Evolutionary conservation across 2,329 filamentous ascomycete genomes (phyloP).

Genomic region (Talaromyces sp.): DNA sequence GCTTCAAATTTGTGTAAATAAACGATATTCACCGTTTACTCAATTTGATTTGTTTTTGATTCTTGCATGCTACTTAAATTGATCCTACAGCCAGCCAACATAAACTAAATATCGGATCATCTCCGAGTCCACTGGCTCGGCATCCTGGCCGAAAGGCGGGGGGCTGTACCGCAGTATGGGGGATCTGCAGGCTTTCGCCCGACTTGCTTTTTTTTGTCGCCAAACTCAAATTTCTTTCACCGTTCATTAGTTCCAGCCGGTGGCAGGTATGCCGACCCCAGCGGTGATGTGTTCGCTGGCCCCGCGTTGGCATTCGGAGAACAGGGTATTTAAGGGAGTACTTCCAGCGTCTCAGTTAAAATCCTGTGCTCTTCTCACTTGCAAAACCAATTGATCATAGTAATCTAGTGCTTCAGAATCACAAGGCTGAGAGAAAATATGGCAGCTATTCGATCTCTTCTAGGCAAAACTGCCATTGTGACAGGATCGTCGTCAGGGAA

Average conservation of each 20-base stretch:
- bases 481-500: slow-evolving; percentile 20
- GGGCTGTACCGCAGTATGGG: background rate
- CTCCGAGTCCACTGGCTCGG: background rate
- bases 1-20: background rate
- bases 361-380: background rate
- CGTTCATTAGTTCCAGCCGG: background rate
- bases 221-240: background rate
- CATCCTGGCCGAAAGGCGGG: background rate
- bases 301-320: background rate
- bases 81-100: background rate
- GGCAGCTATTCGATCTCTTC: background rate
- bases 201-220: background rate
- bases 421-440: background rate
- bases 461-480: slow-evolving; percentile 19
- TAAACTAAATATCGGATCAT: background rate
- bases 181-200: background rate
- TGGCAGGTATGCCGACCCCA: background rate
- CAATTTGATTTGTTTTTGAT: background rate
- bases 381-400: background rate
- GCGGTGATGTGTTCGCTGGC: background rate
- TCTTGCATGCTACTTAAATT: background rate
- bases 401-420: background rate
- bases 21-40: background rate
- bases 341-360: background rate
- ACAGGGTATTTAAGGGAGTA: background rate